phyloP scores from a whole-genome alignment of 306 rosid genomes.

The Medicago arabica region DNA sequence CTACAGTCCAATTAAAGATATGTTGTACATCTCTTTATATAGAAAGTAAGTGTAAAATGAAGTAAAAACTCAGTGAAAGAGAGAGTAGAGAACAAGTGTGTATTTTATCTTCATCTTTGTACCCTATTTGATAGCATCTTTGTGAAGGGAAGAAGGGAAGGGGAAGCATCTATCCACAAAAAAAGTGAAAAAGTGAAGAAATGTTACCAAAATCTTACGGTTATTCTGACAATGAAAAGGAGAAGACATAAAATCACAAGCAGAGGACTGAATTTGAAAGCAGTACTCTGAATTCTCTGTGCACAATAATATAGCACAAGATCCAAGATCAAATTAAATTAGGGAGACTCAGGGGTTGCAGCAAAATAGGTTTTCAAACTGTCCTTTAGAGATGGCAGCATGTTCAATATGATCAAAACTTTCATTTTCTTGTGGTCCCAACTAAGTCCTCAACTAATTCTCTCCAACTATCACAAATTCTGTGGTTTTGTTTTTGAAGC shows the following conservation, averaged over 20 bases:
- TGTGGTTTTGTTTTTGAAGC: background rate
- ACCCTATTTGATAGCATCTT: conserved; percentile 48
- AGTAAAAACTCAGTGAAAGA: background rate
- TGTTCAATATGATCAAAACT: conserved; percentile 22
- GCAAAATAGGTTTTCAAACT: conserved; percentile 47
- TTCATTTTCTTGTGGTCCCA: conserved; percentile 28
- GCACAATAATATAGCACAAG: conserved; percentile 50
- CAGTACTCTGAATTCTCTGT: conserved; percentile 33
- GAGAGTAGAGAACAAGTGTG: background rate
- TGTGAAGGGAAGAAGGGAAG: conserved; percentile 27
- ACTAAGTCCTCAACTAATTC: background rate
- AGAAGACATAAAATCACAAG: conserved; percentile 46
- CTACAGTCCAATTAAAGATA: conserved; percentile 14
- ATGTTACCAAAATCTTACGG: conserved; percentile 48
- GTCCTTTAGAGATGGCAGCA: conserved; percentile 43
- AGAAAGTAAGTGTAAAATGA: background rate
- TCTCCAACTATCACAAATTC: background rate
- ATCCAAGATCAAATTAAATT: conserved; percentile 62
- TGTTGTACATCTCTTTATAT: background rate
- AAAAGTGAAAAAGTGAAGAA: conserved; percentile 23
- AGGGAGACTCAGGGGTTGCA: conserved; percentile 50
- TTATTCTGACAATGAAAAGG: conserved; percentile 57
- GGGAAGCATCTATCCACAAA: conserved; percentile 42
- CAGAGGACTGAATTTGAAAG: conserved; percentile 50
- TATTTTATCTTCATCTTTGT: conserved; percentile 36